Base-by-base conservation (phyloP, 169 alveolate species). In the Plasmodium gonderi region DNA sequence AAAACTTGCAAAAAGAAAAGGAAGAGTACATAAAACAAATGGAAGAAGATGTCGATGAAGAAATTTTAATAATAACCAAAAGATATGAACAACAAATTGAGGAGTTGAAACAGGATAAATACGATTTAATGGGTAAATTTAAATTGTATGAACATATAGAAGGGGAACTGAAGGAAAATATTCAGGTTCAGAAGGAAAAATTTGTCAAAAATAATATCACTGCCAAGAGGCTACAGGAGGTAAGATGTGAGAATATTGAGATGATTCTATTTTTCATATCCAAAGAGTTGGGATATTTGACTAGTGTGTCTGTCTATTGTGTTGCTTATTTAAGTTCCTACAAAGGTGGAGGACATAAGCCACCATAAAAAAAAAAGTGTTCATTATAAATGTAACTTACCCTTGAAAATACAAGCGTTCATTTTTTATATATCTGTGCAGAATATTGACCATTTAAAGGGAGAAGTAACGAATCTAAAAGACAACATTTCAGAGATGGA, bases 21-120 rank as follows among this genome's bases (percentile, higher is more conserved):
- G 93, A 87, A 0, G 64, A 87, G 47, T 87, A 87, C 68, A 87
- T 87, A 36, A 87, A 76, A 54, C 69, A 44, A 29, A 60, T 87
- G 26, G 93, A 87, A 67, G 90, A 87, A n/a, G 93, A 87, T 38
- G 93, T 87, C n/a, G 93, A 87, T 76, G 93, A 87, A 67, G 93
- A 87, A 78, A 87, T 87, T 12, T 31, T 87, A n/a, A 38, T 87
- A 44, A 60, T 87, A 87, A 75, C 93, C n/a, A 40, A 87, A 45
- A 87, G 68, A 45, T 87, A 87, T 42, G 90, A 87, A 67, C 45
- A 87, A 38, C 74, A 87, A 65, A 75, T 87, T 17, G 72, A 65
- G 0, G 26, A 76, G 44, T 65, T 87, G 12, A 87, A 77, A 67
- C 29, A 87, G 29, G 93, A 87, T 47, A 87, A 87, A 40, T 76